phyloP scores from a whole-genome alignment of 1,139 yeast genomes.

The Lodderomyces oxycetoniae region DNA sequence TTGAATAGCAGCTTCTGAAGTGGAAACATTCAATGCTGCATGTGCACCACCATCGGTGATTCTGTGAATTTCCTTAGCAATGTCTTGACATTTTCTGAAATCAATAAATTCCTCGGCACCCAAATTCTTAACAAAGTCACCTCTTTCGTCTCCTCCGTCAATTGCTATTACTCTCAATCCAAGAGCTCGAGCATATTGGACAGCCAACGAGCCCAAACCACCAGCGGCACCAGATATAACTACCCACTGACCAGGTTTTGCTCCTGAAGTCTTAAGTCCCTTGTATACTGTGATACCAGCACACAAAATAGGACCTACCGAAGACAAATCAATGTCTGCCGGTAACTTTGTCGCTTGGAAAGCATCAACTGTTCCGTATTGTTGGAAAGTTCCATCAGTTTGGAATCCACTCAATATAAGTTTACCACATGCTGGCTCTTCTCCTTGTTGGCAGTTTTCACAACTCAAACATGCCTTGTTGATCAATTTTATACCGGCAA shows the following conservation, averaged over 20 bases:
- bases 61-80: constrained; percentile 24
- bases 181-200: constrained; percentile 81
- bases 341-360: constrained; percentile 37
- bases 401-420: constrained; percentile 76
- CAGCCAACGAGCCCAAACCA: constrained; percentile 77
- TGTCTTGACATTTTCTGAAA: constrained; percentile 42
- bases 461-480: constrained; percentile 72
- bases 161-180: constrained; percentile 73
- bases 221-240: constrained; percentile 82
- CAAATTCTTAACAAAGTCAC: constrained; percentile 45
- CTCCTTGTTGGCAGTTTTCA: constrained; percentile 64
- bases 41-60: constrained; percentile 51
- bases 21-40: constrained; percentile 77
- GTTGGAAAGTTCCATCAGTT: constrained; percentile 81
- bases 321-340: constrained; percentile 29
- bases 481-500: constrained; percentile 72
- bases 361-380: constrained; percentile 66
- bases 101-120: constrained; percentile 75
- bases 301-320: constrained; percentile 46
- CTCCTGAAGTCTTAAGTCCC: constrained; percentile 67
- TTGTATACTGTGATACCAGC: constrained; percentile 85
- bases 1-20: constrained; percentile 66
- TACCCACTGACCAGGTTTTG: constrained; percentile 72
- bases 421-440: constrained; percentile 64
- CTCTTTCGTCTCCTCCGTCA: constrained; percentile 70